A percentile compares a stretch with the other conserved stretches of the same genome.
Conservation (phyloP, 1,284 basidiomycete species). For the Ceratobasidium sp. region DNA sequence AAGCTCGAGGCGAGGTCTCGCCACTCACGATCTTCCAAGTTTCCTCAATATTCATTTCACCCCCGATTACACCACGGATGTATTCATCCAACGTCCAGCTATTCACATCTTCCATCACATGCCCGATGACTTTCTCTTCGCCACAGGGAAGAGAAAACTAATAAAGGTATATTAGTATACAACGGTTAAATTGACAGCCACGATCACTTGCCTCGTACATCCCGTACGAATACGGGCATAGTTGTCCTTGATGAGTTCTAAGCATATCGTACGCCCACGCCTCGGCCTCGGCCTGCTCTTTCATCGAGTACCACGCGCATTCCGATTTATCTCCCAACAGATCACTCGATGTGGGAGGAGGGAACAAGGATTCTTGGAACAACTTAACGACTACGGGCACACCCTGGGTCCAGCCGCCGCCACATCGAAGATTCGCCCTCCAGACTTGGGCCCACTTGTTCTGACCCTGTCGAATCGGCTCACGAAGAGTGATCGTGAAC, state of each 20-base stretch:
- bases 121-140: slow-evolving; percentile 45
- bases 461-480: slow-evolving; percentile 45
- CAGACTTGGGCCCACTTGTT: slow-evolving; percentile 46
- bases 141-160: slow-evolving; percentile 45
- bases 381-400: slow-evolving; percentile 40
- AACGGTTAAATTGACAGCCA: slow-evolving; percentile 17
- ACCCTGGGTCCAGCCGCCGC: slow-evolving; percentile 39
- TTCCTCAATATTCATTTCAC: slow-evolving; percentile 43
- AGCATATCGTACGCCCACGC: slow-evolving; percentile 46
- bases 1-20: not conserved
- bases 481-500: slow-evolving; percentile 43
- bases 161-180: slow-evolving; percentile 22
- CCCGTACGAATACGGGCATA: slow-evolving; percentile 44
- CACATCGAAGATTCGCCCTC: slow-evolving; percentile 45
- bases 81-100: slow-evolving; percentile 46
- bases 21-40: slow-evolving; percentile 44
- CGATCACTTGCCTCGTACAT: slow-evolving; percentile 42
- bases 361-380: slow-evolving; percentile 44
- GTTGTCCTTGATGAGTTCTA: slow-evolving; percentile 39
- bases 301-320: slow-evolving; percentile 46
- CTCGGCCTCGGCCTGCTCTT: slow-evolving; percentile 45
- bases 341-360: slow-evolving; percentile 42
- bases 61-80: slow-evolving; percentile 36
- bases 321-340: slow-evolving; percentile 44
- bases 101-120: slow-evolving; percentile 47